A percentile compares a stretch with the other conserved stretches of the same genome.
These are phyloP conservation scores for Tinospora cordifolia DNA, from an alignment of 164 flowering plant genomes.

Conservation along the genomic window DNA sequence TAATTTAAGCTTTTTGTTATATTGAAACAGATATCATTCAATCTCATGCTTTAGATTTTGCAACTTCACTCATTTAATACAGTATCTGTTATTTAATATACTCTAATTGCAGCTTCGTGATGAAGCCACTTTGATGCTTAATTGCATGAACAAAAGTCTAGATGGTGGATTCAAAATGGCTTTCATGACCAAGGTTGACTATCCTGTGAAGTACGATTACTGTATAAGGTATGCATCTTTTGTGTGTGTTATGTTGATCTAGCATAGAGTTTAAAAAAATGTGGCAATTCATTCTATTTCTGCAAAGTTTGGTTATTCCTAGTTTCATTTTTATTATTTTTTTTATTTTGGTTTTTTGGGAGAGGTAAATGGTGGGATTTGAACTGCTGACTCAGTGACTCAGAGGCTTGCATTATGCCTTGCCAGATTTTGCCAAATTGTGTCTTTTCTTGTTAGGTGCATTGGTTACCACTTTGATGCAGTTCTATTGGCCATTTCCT, in stretches of 20 bases:
- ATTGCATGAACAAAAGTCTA: slow-evolving; percentile 46
- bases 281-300: neutral
- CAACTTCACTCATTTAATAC: neutral
- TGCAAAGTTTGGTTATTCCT: neutral
- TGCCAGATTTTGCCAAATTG: neutral
- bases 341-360: too few species aligned
- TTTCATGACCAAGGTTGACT: slow-evolving; percentile 69
- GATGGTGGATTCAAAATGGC: slow-evolving; percentile 75
- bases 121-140: slow-evolving; percentile 62
- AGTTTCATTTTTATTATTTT: too few species aligned
- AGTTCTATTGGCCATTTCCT: neutral
- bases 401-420: too few species aligned
- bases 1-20: neutral
- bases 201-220: slow-evolving; percentile 71
- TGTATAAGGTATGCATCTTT: slow-evolving; percentile 41
- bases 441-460: neutral
- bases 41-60: neutral
- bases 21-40: neutral
- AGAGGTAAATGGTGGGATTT: too few species aligned
- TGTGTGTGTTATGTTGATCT: neutral
- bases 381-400: too few species aligned
- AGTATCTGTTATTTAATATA: neutral
- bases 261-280: too few species aligned
- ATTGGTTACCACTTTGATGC: neutral
- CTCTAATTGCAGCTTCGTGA: slow-evolving; percentile 53